A percentile compares a stretch with the other conserved stretches of the same genome.
phyloP scores from a whole-genome alignment of 306 rosid genomes.

The Cucurbita pepo region DNA sequence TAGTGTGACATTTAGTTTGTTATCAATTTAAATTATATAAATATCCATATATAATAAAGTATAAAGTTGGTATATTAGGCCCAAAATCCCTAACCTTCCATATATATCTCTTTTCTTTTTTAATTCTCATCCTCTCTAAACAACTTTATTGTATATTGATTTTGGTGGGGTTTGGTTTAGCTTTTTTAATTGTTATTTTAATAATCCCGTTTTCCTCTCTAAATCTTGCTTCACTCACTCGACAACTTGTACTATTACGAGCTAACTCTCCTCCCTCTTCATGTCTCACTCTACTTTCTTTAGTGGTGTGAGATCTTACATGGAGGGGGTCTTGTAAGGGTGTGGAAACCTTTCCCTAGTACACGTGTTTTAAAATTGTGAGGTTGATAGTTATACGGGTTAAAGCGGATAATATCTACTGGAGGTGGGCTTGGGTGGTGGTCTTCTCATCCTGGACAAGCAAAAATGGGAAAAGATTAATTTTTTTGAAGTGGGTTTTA shows the following conservation, averaged over 20 bases:
- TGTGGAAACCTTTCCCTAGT: too few relatives aligned
- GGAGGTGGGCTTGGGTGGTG: too few relatives aligned
- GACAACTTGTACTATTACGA: slow-evolving; percentile 4
- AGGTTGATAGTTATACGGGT: too few relatives aligned
- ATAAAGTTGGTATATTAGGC: not conserved
- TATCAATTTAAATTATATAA: slow-evolving; percentile 43
- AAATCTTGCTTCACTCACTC: not conserved
- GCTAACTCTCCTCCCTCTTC: not conserved
- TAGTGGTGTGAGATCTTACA: not conserved
- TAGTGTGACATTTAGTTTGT: slow-evolving; percentile 57
- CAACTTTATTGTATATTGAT: not conserved
- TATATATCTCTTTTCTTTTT: too few relatives aligned
- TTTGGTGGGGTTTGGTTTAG: not conserved
- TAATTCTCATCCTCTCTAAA: not conserved
- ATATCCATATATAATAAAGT: not conserved
- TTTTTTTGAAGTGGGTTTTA: not conserved
- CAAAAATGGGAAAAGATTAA: not conserved
- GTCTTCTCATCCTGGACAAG: not conserved
- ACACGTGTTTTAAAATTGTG: too few relatives aligned
- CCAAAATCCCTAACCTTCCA: not conserved
- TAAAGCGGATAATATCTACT: too few relatives aligned
- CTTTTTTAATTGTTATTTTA: not conserved
- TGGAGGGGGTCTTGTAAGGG: too few relatives aligned
- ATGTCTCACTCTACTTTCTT: not conserved
- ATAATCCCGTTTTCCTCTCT: not conserved